Evolutionary conservation across 345 rosid genomes (phyloP), one percentile per base, ranked within the genome.

Genomic region (Heritiera littoralis): DNA sequence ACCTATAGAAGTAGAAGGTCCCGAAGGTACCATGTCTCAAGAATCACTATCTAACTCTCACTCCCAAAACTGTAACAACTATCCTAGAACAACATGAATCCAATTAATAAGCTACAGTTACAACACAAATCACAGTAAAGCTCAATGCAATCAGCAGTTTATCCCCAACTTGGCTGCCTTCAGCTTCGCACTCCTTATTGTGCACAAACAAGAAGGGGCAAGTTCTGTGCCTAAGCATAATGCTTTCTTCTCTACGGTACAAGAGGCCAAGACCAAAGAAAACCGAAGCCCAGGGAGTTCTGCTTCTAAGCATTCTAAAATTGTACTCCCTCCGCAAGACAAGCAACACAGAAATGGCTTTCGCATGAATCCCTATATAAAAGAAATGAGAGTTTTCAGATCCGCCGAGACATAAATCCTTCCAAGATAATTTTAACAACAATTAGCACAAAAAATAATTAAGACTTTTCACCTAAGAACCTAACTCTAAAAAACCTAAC

Each of bases 11-110:
- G 90, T 86, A 46, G 96, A 88, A 74, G 91, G 87, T 80, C 98
- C 99, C 55, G 98, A 88, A 49, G 93, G 96, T 59, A 92, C 90
- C 99, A 97, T 97, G 74, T 80, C 89, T 80, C 68, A 20, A 45
- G 60, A 76, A 67, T 77, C 59, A 82, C 76, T 70, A 78, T 65
- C 81, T 65, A 13, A 80, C 49, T 80, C 77, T 79, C 73, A 84
- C 81, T 81, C 81, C 66, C 67, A 10, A 79, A 81, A 76, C 23
- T 69, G 74, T 52, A 74, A 76, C 77, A 77, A 80, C 82, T 78
- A 81, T 61, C 84, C 84, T 82, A 85, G 81, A 88, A 83, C 77
- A 78, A 84, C 87, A 84, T 85, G 68, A 86, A 79, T 54, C 64
- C n/a, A 70, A 66, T 10, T 35, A 49, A 80, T 54, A 54, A 78